A percentile compares a stretch with the other conserved stretches of the same genome.
phyloP scores from a whole-genome alignment of 768 basidiomycete species.

The Rhodosporidiobolus sp. region DNA sequence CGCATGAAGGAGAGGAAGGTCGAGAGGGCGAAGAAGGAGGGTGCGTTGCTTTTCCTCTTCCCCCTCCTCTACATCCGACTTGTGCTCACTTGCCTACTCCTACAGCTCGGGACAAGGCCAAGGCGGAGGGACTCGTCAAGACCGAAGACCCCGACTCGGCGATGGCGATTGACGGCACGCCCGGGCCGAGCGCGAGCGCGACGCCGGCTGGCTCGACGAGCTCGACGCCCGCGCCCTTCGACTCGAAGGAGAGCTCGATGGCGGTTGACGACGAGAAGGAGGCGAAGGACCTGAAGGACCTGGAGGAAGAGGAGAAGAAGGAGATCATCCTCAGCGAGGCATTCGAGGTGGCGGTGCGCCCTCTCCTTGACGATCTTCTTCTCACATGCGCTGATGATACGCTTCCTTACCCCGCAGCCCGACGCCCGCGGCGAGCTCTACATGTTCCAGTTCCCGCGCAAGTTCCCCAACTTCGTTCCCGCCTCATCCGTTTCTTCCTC shows the following conservation, averaged over 20 bases:
- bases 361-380: neutral
- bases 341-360: constrained; percentile 31
- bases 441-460: constrained; percentile 46
- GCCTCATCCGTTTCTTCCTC: neutral
- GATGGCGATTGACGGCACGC: constrained; percentile 8
- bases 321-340: constrained; percentile 37
- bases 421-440: constrained; percentile 40
- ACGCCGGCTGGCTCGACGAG: constrained; percentile 2
- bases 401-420: constrained; percentile 11
- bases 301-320: constrained; percentile 37
- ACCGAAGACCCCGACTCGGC: constrained; percentile 29
- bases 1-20: constrained; percentile 35
- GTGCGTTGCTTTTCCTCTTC: neutral
- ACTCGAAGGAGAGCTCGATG: constrained; percentile 35
- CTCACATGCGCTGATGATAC: neutral
- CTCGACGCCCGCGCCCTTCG: constrained; percentile 1
- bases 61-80: neutral
- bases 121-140: constrained; percentile 27
- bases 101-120: constrained; percentile 16
- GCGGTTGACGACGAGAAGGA: constrained; percentile 34
- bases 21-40: constrained; percentile 34
- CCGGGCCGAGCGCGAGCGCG: too few species aligned
- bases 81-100: neutral
- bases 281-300: constrained; percentile 33
- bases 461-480: constrained; percentile 39